Evolutionary conservation across 208 protist species (phyloP).

Genomic region (Acanthamoeba triangularis): DNA sequence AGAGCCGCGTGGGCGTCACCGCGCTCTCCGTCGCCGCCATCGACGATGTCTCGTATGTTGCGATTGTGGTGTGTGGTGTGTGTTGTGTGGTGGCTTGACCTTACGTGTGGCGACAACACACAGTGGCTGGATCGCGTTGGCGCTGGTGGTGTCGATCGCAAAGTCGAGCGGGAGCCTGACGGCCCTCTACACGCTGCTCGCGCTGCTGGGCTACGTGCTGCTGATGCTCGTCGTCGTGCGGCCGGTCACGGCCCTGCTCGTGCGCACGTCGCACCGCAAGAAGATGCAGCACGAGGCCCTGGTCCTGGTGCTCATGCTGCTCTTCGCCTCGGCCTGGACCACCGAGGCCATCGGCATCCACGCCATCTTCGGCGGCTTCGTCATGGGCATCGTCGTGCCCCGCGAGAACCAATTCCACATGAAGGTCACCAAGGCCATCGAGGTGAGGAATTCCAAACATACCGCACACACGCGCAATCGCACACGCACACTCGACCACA

Average conservation of each 20-base stretch:
- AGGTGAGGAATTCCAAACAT: too few relatives aligned
- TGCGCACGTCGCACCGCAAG: slow-evolving; percentile 39
- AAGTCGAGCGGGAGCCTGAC: slow-evolving; percentile 53
- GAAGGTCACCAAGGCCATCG: slow-evolving; percentile 82
- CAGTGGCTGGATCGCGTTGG: slow-evolving; percentile 85
- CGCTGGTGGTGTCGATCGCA: slow-evolving; percentile 85
- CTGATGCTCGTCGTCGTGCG: slow-evolving; percentile 83
- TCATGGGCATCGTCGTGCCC: slow-evolving; percentile 83
- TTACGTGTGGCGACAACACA: too few relatives aligned
- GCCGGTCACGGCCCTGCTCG: slow-evolving; percentile 39
- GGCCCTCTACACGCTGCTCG: slow-evolving; percentile 85
- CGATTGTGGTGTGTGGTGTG: too few relatives aligned
- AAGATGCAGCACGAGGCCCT: slow-evolving; percentile 60
- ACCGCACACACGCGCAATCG: too few relatives aligned
- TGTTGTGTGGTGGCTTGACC: not conserved
- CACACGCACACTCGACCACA: not conserved
- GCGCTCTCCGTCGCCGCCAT: slow-evolving; percentile 86
- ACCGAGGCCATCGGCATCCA: slow-evolving; percentile 86
- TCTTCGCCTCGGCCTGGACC: slow-evolving; percentile 77
- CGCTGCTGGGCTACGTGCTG: slow-evolving; percentile 77
- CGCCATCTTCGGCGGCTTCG: slow-evolving; percentile 88
- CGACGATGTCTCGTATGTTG: slow-evolving; percentile 84
- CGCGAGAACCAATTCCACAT: slow-evolving; percentile 77
- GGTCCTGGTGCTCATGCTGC: slow-evolving; percentile 20
- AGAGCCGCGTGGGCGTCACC: slow-evolving; percentile 81